Conservation (phyloP, 139 green algal genomes). For the Edaphochlamys debaryana region DNA sequence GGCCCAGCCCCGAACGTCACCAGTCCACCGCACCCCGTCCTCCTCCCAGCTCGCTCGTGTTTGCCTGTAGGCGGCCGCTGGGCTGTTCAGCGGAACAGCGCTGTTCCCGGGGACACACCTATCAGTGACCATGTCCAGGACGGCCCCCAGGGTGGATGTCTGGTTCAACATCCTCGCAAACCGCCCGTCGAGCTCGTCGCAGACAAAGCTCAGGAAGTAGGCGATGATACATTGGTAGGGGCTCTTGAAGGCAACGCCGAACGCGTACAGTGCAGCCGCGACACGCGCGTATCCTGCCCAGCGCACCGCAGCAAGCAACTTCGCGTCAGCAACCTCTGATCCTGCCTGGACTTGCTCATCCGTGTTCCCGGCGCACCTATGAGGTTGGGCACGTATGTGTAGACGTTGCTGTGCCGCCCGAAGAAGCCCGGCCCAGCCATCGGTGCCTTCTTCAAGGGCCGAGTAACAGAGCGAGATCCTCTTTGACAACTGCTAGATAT, state of each 20-base stretch:
- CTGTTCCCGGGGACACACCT: conserved; percentile 39
- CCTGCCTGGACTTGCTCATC: too few relatives aligned
- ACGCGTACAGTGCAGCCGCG: conserved; percentile 71
- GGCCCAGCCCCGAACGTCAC: too few relatives aligned
- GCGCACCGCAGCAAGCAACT: too few relatives aligned
- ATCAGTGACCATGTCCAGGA: conserved; percentile 99
- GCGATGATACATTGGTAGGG: conserved; percentile 63
- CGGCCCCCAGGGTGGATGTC: conserved; percentile 86
- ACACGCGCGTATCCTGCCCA: conserved; percentile 86
- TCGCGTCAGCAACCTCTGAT: too few relatives aligned
- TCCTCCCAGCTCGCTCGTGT: too few relatives aligned
- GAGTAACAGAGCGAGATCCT: too few relatives aligned
- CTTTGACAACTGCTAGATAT: too few relatives aligned
- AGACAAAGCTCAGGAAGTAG: conserved; percentile 90
- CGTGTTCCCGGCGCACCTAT: conserved; percentile 69
- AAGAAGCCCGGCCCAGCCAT: conserved; percentile 64
- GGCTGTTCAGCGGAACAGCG: too few relatives aligned
- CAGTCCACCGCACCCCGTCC: too few relatives aligned
- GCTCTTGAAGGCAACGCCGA: conserved; percentile 67
- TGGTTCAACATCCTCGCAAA: conserved; percentile 88
- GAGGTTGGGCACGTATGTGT: conserved; percentile 88
- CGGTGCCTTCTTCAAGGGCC: too few relatives aligned
- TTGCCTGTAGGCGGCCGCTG: too few relatives aligned
- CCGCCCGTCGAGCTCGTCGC: conserved; percentile 93
- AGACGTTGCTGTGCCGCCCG: conserved; percentile 71